These are phyloP conservation scores for Lasiodiplodia citricola DNA, from an alignment of 2,329 filamentous ascomycete species.

Conservation along the genomic window DNA sequence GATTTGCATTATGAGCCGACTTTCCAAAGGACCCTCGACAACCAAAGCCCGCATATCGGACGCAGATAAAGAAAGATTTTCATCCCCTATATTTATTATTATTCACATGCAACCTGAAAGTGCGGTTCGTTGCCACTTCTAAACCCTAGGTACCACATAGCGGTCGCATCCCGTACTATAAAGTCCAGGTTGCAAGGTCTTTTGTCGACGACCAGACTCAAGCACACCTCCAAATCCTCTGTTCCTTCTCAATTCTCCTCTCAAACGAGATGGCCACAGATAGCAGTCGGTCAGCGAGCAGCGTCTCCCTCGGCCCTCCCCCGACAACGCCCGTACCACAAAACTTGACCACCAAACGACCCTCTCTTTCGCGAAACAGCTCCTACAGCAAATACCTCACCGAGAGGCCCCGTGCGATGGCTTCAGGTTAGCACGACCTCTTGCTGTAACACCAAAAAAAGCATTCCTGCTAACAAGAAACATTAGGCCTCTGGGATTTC, in stretches of 20 bases:
- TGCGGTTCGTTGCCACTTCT: slow-evolving; percentile 4
- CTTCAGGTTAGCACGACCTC: not conserved
- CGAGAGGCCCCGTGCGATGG: not conserved
- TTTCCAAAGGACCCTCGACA: not conserved
- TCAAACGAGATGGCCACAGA: not conserved
- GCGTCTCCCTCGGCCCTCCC: not conserved
- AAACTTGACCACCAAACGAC: not conserved
- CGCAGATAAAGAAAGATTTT: not conserved
- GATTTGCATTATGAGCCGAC: not conserved
- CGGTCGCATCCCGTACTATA: not conserved
- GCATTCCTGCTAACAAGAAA: not conserved
- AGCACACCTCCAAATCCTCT: not conserved
- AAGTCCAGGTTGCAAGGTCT: not conserved
- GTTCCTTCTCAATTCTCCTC: no score
- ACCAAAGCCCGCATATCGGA: not conserved
- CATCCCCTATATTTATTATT: not conserved
- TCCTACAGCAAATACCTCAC: not conserved
- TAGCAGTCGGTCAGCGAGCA: not conserved
- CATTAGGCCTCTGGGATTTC: slow-evolving; percentile 7
- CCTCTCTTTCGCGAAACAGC: not conserved
- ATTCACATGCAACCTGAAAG: not conserved
- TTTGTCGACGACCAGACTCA: not conserved
- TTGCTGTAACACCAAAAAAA: not conserved
- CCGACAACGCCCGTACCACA: not conserved
- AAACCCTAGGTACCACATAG: not conserved